Base-by-base conservation (phyloP, 768 basidiomycete species). In the Royoungia palumana region DNA sequence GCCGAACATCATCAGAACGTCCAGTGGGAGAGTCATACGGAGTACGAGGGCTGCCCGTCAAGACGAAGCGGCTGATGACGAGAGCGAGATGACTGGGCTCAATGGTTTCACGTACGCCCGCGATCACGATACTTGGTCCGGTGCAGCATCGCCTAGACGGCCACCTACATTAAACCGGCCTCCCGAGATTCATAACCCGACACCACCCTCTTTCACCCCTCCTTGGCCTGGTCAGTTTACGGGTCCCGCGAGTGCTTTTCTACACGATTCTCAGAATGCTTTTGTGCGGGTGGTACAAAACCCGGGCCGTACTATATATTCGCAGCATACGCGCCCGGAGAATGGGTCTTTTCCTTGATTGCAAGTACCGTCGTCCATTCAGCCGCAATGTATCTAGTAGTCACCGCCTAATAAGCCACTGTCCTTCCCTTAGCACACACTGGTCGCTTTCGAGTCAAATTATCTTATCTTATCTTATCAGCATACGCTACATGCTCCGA, bases 281-380 rank as follows among this genome's bases (percentile, higher is more conserved):
- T 75, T 78, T 59, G 71, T 71, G 35, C 70, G 69, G 46, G 54
- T 58, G 55, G 67, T 37, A 49, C 73, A 75, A 59, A 80, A 79
- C 49, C 73, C 78, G 3, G 82, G 81, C 48, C 80, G 81, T 56
- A 84, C 82, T 25, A 82, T 83, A 53, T 83, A 83, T 63, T 79
- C 81, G 38, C 80, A 81, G 56, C 67, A 68, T 38, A 64, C 72
- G 35, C 68, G 63, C 49, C 62, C 68, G 41, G 73, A 73, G 49
- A 66, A 58, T 16, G 61, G 62, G 22, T 51, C 64, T 30, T 66
- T 57, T 40, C 56, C 58, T 48, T 67, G 54, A 50, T 41, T 47
- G 34, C 45, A n/a, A n/a, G n/a, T n/a, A 45, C 17, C 46, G n/a
- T 43, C 28, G 25, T 51, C 32, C 50, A 44, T 48, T 37, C 53